Evolutionary conservation across 148 eudicot species (phyloP), one percentile per base, ranked within the genome.

Genomic region (Gaultheria prostrata): DNA sequence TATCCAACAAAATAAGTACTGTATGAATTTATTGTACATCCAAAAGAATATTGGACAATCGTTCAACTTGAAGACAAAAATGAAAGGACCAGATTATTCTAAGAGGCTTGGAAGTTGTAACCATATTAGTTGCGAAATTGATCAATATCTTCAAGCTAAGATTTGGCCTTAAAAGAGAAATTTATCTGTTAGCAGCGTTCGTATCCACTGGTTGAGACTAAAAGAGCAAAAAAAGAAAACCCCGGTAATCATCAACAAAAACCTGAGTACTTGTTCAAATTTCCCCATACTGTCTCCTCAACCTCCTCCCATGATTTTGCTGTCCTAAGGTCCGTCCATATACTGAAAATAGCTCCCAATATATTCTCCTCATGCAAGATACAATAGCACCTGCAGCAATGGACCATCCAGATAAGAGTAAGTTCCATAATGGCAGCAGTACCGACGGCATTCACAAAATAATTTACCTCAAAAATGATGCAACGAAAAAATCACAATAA

Each of bases 271-370:
- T 85, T 81, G 50, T 95, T 93, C 82, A 95, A 85, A 77, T 93
- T 87, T 70, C 98, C 98, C 98, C 98, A 95, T 70, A 94, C 95
- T 43, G 82, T 85, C 77, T 91, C 91, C 86, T 95, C 98, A 56
- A 95, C 95, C 82, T 92, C 98, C 80, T 94, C 98, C 98, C 98
- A 95, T 20, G 98, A 92, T 10, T 90, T 89, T 14, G 95, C 95
- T 28, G 30, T 84, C 80, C 89, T 89, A 83, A 93, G 79, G 74
- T 93, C 98, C 78, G 89, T 94, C 94, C 95, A 90, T 69, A 89
- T 76, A 84, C 98, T 83, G 84, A 95, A 95, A 45, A 94, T 87
- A 56, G 98, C 98, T 83, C 97, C 97, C 83, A 95, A 72, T 14
- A 95, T 85, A 70, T 95, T 93, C n/a, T 95, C 98, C 65, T 94